Evolutionary conservation across 768 basidiomycete genomes (phyloP).

Genomic region (Wakefieldia striispora): DNA sequence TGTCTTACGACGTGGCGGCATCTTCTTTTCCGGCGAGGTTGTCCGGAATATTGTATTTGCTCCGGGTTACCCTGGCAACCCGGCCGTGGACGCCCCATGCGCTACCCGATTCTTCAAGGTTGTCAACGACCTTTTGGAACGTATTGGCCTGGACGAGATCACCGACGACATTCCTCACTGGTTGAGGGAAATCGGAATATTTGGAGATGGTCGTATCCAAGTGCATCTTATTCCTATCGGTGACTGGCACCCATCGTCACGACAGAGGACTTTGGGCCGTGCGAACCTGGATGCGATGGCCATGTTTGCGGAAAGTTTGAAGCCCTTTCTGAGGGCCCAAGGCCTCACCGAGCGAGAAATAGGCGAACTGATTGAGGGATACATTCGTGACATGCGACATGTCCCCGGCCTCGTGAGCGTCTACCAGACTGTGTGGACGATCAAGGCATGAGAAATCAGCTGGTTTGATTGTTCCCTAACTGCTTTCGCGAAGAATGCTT

Average conservation of each 20-base stretch:
- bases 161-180: constrained; percentile 37
- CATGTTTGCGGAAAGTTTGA: constrained; percentile 48
- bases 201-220: constrained; percentile 38
- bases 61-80: constrained; percentile 29
- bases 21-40: constrained; percentile 69
- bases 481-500: not conserved
- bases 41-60: constrained; percentile 41
- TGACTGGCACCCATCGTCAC: constrained; percentile 43
- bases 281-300: constrained; percentile 38
- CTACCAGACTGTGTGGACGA: constrained; percentile 51
- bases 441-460: constrained; percentile 20
- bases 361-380: constrained; percentile 39
- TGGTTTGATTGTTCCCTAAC: not conserved
- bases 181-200: constrained; percentile 38
- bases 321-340: constrained; percentile 42
- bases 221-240: constrained; percentile 54
- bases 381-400: constrained; percentile 44
- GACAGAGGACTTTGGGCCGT: constrained; percentile 39
- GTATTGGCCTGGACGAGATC: constrained; percentile 39
- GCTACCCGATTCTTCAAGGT: constrained; percentile 35
- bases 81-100: constrained; percentile 22
- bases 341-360: constrained; percentile 37
- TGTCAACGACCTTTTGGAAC: constrained; percentile 40
- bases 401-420: constrained; percentile 47
- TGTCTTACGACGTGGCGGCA: constrained; percentile 66